A percentile compares a stretch with the other conserved stretches of the same genome.
phyloP scores from a whole-genome alignment of 257 asterid species.

The Nemophila menziesii region DNA sequence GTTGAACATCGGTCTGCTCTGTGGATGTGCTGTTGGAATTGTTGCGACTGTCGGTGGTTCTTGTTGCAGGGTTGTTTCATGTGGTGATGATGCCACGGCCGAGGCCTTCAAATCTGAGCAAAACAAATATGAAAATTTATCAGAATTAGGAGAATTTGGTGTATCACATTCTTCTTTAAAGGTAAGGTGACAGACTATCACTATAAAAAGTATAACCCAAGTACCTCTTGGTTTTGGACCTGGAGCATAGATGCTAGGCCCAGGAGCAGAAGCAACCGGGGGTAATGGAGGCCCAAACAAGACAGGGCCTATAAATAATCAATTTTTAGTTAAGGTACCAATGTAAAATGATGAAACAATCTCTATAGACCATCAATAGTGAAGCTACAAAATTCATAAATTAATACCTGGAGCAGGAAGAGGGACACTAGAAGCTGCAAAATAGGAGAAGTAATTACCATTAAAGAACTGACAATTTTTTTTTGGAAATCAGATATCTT shows the following conservation, averaged over 20 bases:
- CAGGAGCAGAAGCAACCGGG: slow-evolving; percentile 18
- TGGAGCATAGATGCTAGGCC: slow-evolving; percentile 13
- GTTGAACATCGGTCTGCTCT: slow-evolving; percentile 40
- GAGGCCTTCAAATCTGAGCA: slow-evolving; percentile 32
- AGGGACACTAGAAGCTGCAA: slow-evolving; percentile 12
- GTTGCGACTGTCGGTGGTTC: slow-evolving; percentile 29
- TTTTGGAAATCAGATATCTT: background rate
- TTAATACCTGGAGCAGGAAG: slow-evolving; percentile 10
- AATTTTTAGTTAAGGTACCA: background rate
- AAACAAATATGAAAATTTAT: background rate
- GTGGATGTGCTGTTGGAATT: slow-evolving; percentile 38
- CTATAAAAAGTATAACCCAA: background rate
- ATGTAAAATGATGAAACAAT: background rate
- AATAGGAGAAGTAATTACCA: background rate
- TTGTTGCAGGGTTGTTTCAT: slow-evolving; percentile 15
- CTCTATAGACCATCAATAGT: background rate
- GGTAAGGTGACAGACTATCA: background rate
- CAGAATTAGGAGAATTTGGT: background rate
- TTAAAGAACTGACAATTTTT: background rate
- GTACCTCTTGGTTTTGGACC: slow-evolving; percentile 26
- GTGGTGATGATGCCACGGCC: slow-evolving; percentile 21
- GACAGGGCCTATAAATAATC: slow-evolving; percentile 5
- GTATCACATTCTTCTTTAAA: background rate
- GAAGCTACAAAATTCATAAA: background rate
- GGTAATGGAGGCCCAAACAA: slow-evolving; percentile 3